Evolutionary conservation across 805 yeast species (phyloP), one percentile per base, ranked within the genome.

Genomic region (Tetrapisispora pingtungensis): DNA sequence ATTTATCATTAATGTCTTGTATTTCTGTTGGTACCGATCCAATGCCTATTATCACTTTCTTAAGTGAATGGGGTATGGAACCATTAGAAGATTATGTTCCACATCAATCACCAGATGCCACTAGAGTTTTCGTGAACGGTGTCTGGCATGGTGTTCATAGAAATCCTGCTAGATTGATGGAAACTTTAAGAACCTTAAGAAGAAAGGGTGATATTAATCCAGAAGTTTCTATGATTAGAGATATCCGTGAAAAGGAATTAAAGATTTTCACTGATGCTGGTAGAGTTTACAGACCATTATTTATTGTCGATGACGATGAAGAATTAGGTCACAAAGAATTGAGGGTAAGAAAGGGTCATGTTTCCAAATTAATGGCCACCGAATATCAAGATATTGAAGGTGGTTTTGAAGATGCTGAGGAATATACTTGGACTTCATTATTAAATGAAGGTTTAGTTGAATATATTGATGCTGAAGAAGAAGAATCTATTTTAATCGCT

Each of bases 51-150:
- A 75, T 84, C 50, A 84, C 84, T 61, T 84, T 89, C 67, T 74
- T 93, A 68, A 95, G 90, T 66, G 98, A 93, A 70, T 93, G 97
- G 97, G 99, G 98, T 67, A 81, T 93, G 86, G 97, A 93, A 68
- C 96, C 97, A 15, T 73, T 93, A 56, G 96, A 93, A 61, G 96
- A 89, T 61, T 93, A 86, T 62, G 88, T 84, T 45, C 97, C 98
- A 30, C 87, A 86, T 49, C 86, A 86, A 51, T 81, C 87, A 44
- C 89, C 90, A 36, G 86, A 84, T 61, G 86, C 95, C 30, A 89
- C 97, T 2, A 78, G 96, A 67, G 89, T 93, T 44, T 93, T 93
- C 63, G 94, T 93, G 43, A 93, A 93, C 61, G 99, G 99, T 75
- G 96, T 90, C 44, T 93, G 99, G 99, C 94, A 89, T 42, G 99